Conservation (phyloP, 2,329 filamentous ascomycete species). For the Aspergillus ochraceus region DNA sequence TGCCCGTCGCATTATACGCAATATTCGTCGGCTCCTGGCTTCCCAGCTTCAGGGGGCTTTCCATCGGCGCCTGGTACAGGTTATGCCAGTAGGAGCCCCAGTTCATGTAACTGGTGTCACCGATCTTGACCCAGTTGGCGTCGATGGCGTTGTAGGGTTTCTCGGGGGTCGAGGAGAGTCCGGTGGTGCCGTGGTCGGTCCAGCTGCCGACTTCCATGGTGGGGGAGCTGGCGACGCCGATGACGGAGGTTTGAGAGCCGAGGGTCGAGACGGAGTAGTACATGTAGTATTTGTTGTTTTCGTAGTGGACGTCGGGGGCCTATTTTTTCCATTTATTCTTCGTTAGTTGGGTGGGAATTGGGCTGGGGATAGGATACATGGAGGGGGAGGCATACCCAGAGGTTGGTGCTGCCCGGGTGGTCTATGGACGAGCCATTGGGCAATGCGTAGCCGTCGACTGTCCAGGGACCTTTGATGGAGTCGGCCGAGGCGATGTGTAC, state of each 20-base stretch:
- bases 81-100: slow-evolving; percentile 73
- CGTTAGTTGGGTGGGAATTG: background rate
- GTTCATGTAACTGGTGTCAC: slow-evolving; percentile 49
- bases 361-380: background rate
- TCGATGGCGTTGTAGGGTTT: slow-evolving; percentile 63
- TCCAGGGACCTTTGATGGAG: slow-evolving; percentile 52
- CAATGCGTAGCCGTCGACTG: slow-evolving; percentile 47
- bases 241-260: slow-evolving; percentile 60
- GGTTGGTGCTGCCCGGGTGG: slow-evolving; percentile 46
- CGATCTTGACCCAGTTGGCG: slow-evolving; percentile 51
- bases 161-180: slow-evolving; percentile 36
- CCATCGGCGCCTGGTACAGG: slow-evolving; percentile 60
- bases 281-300: slow-evolving; percentile 61
- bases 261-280: slow-evolving; percentile 66
- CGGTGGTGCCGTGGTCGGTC: slow-evolving; percentile 38
- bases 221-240: slow-evolving; percentile 57
- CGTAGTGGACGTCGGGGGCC: slow-evolving; percentile 64
- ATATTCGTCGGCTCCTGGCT: slow-evolving; percentile 47
- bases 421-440: slow-evolving; percentile 46
- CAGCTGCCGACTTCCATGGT: slow-evolving; percentile 41
- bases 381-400: slow-evolving; percentile 45
- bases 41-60: slow-evolving; percentile 27
- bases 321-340: slow-evolving; percentile 26
- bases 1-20: slow-evolving; percentile 53
- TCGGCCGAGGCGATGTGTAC: slow-evolving; percentile 50